Evolutionary conservation across 2,329 filamentous ascomycete species (phyloP).

Genomic region (Aspergillus oerlinghausenensis): DNA sequence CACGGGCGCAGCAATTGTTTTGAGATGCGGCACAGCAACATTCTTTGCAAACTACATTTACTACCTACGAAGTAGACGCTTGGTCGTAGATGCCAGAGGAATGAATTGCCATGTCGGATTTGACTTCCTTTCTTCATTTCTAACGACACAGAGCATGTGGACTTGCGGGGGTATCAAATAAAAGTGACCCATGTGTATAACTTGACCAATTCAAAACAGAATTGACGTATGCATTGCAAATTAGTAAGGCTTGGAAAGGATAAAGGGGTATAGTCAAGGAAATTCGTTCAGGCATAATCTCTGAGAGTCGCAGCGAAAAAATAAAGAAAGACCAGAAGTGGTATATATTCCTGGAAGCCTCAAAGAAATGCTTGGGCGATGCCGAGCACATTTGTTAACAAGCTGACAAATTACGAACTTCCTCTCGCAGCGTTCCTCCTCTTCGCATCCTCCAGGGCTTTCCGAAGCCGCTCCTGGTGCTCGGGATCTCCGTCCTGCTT

Average conservation of each 20-base stretch:
- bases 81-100: neutral
- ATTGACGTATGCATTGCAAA: neutral
- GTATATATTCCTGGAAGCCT: neutral
- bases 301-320: neutral
- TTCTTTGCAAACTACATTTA: too few species aligned
- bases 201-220: neutral
- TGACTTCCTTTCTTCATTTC: neutral
- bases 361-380: neutral
- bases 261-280: conserved; percentile 10
- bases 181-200: neutral
- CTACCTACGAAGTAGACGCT: neutral
- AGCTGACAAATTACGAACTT: conserved; percentile 8
- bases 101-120: neutral
- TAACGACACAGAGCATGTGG: neutral
- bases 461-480: conserved; percentile 45
- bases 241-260: neutral
- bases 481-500: conserved; percentile 32
- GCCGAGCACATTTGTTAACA: neutral
- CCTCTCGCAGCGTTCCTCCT: conserved; percentile 45
- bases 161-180: neutral
- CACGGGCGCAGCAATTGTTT: neutral
- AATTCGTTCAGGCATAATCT: conserved; percentile 18
- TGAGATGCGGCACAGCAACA: neutral
- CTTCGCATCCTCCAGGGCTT: conserved; percentile 52
- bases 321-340: neutral